Evolutionary conservation across 805 yeast species (phyloP), one percentile per base, ranked within the genome.

Genomic region (Cephaloascus fragrans): DNA sequence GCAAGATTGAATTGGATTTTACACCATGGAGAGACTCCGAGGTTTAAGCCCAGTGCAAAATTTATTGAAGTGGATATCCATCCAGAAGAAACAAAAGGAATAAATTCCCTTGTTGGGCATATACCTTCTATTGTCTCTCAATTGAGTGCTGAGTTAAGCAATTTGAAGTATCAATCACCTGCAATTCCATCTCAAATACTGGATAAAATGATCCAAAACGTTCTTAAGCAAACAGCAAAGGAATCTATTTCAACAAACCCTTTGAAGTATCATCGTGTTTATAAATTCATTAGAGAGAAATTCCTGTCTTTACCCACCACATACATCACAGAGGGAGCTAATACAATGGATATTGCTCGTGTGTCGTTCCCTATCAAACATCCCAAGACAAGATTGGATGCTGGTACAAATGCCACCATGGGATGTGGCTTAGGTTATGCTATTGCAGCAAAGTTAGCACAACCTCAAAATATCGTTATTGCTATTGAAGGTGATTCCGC

Each of bases 341-440:
- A 80, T 49, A 79, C 87, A 0, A 80, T 81, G 87, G 88, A 81
- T 47, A 64, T 74, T 18, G 79, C 86, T 2, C 62, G 88, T 36
- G 62, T 76, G 9, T 71, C 81, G 0, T 80, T 81, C 51, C 73
- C 76, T 4, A 62, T 78, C 37, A 55, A 59, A 5, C 46, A 47
- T 2, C 81, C 87, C 1, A 67, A 70, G 42, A 70, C 63, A 17
- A 56, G 85, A 31, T 55, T 81, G 18, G 89, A 81, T 49, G 84
- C 85, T 2, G 88, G 87, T 3, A 80, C 87, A 0, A 78, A 77
- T 56, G 86, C 85, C 1, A 81, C 87, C 0, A 82, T 81, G 88
- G 89, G 89, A 3, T 63, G 80, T 26, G 89, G 87, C 0, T 41
- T 80, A 15, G 85, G 86, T 0, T 81, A 81, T 48, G 80, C 83